Conservation (phyloP, 768 basidiomycete genomes). For the Solioccasus polychromus region DNA sequence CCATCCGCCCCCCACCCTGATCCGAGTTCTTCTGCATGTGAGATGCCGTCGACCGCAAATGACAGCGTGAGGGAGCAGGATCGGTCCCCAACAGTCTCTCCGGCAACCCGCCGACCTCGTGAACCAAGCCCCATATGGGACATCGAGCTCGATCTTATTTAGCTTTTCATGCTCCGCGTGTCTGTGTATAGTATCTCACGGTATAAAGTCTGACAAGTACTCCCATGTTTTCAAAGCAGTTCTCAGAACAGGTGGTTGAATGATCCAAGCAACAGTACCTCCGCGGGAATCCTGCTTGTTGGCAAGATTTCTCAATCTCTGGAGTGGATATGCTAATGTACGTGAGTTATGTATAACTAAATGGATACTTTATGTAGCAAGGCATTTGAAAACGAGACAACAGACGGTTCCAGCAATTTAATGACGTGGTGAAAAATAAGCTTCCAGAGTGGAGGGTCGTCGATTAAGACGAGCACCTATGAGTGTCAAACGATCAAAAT, state of each 20-base stretch:
- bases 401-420: constrained; percentile 3
- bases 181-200: no score
- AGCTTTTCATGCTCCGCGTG: constrained; percentile 15
- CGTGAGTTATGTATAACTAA: constrained; percentile 21
- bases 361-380: constrained; percentile 21
- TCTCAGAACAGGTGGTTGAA: no score
- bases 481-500: constrained; percentile 52
- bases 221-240: no score
- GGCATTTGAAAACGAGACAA: neutral
- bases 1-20: constrained; percentile 1
- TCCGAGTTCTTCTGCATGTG: neutral
- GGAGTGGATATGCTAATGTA: no score
- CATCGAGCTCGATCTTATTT: constrained; percentile 58
- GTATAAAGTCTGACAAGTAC: no score
- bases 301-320: no score
- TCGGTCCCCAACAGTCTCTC: neutral
- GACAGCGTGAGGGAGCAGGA: constrained; percentile 24
- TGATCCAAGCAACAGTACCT: no score
- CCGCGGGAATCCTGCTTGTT: no score
- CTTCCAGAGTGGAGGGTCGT: constrained; percentile 26
- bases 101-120: constrained; percentile 25
- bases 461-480: constrained; percentile 19
- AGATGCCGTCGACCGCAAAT: constrained; percentile 1
- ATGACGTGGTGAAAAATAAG: constrained; percentile 27
- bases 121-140: constrained; percentile 68